Evolutionary conservation across 2,329 filamentous ascomycete genomes (phyloP), one percentile per base, ranked within the genome.

Genomic region (Fusarium humuli): DNA sequence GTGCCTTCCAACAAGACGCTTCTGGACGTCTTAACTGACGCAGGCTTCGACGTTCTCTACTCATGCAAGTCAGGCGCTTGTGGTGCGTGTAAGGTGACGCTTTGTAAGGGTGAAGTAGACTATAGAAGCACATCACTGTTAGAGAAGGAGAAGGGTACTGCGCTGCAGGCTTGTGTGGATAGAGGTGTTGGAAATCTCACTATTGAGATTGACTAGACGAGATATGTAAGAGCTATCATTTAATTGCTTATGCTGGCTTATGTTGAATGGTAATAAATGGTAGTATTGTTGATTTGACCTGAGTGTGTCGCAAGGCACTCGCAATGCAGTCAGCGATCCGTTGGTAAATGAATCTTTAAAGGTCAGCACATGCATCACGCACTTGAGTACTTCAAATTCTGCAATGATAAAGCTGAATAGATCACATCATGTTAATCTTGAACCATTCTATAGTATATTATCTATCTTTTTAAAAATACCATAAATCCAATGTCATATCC

Each of bases 261-360:
- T 18, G 0, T 10, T 4, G 0, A 18, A 34, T 18, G 0, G 1
- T 18, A 5, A 32, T 1, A 16, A 34, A 34, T 34, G 7, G 7
- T 14, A 16, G 14, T 30, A 30, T 14, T 30, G 12, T 34, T 18
- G 32, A n/a, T 9, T 18, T 6, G 1, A n/a, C 5, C 34, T 1
- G 34, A n/a, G 9, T n/a, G 9, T n/a, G 16, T 10, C 25, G 9
- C 25, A 37, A 37, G 0, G 6, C 4, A n/a, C 9, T 37, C 2
- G 18, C 5, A 11, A 37, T 5, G 9, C 16, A n/a, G 16, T 18
- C 32, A 18, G 16, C 32, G 9, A 18, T 32, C 30, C 5, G 30
- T 32, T 5, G 3, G 14, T 16, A 2, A 18, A 10, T 34, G 16
- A 34, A 34, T 18, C 7, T 3, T 18, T n/a, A n/a, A 18, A 18